A percentile compares a stretch with the other conserved stretches of the same genome.
These are phyloP conservation scores for Scalesia atractyloides DNA, from an alignment of 129 eudicot species.

Conservation along the genomic window DNA sequence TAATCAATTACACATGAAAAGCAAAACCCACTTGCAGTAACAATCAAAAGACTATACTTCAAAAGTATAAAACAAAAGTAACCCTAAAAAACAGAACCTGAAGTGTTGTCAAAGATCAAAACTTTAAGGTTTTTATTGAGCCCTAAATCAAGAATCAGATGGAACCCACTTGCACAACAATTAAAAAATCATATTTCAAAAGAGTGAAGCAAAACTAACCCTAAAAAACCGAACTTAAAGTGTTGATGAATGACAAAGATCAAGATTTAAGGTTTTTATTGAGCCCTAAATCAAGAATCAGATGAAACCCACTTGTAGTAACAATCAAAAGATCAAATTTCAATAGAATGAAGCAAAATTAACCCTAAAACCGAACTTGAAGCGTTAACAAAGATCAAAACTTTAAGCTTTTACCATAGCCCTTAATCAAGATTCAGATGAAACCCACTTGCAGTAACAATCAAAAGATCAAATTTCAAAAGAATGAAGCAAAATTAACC, in stretches of 20 bases:
- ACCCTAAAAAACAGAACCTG: slow-evolving; percentile 45
- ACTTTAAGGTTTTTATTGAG: slow-evolving; percentile 46
- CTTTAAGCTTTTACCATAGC: slow-evolving; percentile 46
- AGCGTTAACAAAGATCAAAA: slow-evolving; percentile 50
- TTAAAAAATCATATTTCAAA: slow-evolving; percentile 37
- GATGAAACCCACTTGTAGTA: slow-evolving; percentile 45
- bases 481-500: slow-evolving; percentile 24
- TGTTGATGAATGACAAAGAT: slow-evolving; percentile 56
- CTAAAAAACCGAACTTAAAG: slow-evolving; percentile 42
- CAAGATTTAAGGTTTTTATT: slow-evolving; percentile 40
- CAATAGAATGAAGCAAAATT: too few species aligned
- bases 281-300: slow-evolving; percentile 48
- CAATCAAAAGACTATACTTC: slow-evolving; percentile 45
- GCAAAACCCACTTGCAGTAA: slow-evolving; percentile 49
- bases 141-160: slow-evolving; percentile 17
- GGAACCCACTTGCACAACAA: slow-evolving; percentile 51
- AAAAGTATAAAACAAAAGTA: slow-evolving; percentile 20
- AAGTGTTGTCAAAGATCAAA: slow-evolving; percentile 48
- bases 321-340: slow-evolving; percentile 18
- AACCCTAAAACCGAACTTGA: slow-evolving; percentile 37
- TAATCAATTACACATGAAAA: slow-evolving; percentile 1
- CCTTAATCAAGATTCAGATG: slow-evolving; percentile 45
- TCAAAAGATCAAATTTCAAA: slow-evolving; percentile 38
- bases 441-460: slow-evolving; percentile 50
- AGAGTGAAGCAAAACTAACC: slow-evolving; percentile 24